Evolutionary conservation across 257 asterid species (phyloP).

Genomic region (Solanum chaucha): DNA sequence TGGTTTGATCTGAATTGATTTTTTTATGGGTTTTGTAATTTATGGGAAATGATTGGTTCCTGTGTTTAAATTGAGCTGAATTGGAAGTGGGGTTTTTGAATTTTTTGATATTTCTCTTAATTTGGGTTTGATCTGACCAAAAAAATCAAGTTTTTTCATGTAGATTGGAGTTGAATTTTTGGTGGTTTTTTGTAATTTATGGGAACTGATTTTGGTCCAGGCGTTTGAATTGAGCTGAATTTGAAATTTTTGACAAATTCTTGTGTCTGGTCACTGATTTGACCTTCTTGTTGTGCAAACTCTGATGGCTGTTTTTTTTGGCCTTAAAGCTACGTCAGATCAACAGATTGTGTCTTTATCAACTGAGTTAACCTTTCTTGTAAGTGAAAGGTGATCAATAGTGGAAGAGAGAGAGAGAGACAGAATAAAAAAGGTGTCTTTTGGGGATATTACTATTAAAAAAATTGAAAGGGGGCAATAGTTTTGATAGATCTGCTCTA

Average conservation of each 20-base stretch:
- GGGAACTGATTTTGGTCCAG: background rate
- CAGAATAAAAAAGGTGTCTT: background rate
- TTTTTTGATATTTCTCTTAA: background rate
- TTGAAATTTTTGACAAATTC: background rate
- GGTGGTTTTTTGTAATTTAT: background rate
- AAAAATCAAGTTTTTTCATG: background rate
- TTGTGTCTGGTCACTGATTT: background rate
- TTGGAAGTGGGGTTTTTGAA: background rate
- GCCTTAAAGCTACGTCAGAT: background rate
- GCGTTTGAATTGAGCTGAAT: background rate
- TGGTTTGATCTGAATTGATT: background rate
- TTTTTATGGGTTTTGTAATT: background rate
- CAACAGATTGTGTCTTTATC: background rate
- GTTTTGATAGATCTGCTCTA: background rate
- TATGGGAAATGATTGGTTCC: background rate
- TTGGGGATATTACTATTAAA: background rate
- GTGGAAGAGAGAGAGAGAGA: background rate
- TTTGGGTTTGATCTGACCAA: background rate
- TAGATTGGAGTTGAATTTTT: background rate
- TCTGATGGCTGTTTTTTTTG: background rate
- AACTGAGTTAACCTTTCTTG: background rate
- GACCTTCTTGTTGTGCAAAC: background rate
- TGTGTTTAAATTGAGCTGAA: background rate
- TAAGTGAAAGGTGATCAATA: background rate
- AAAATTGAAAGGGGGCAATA: background rate